Evolutionary conservation across 768 basidiomycete genomes (phyloP).

Genomic region (Pholiota conissans): DNA sequence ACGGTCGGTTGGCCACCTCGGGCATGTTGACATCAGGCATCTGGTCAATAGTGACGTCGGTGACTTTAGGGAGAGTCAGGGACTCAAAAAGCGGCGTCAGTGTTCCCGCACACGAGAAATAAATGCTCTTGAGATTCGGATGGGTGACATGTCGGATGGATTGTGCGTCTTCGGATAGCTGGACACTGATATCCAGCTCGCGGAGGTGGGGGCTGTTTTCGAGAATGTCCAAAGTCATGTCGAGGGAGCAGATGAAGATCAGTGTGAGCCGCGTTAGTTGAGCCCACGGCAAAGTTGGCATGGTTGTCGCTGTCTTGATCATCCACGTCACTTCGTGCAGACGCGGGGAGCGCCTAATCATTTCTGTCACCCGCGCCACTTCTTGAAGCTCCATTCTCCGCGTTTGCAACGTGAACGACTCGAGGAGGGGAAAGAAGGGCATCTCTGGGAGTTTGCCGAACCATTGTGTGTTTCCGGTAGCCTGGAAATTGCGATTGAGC

Average conservation of each 20-base stretch:
- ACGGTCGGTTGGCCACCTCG: conserved; percentile 12
- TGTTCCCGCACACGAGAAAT: conserved; percentile 1
- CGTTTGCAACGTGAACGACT: conserved; percentile 24
- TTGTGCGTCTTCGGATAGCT: neutral
- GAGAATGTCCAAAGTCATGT: conserved; percentile 14
- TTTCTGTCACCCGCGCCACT: conserved; percentile 14
- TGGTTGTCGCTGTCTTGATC: conserved; percentile 7
- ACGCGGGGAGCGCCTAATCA: conserved; percentile 24
- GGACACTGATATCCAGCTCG: neutral
- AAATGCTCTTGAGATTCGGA: neutral
- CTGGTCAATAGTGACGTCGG: conserved; percentile 18
- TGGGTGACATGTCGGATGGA: neutral
- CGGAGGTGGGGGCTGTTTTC: neutral
- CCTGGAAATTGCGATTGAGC: conserved; percentile 20
- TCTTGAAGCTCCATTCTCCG: conserved; percentile 20
- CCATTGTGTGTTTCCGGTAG: neutral
- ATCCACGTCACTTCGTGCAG: conserved; percentile 23
- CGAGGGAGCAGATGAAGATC: conserved; percentile 18
- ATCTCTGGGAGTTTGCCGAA: conserved; percentile 18
- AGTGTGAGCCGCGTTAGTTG: conserved; percentile 26
- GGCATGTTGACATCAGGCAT: neutral
- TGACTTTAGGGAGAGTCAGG: conserved; percentile 25
- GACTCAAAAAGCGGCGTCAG: conserved; percentile 13
- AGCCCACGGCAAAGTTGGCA: conserved; percentile 25
- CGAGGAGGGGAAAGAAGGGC: conserved; percentile 20